These are phyloP conservation scores for Wallemia ichthyophaga DNA, from an alignment of 1,284 basidiomycete species.

Conservation along the genomic window DNA sequence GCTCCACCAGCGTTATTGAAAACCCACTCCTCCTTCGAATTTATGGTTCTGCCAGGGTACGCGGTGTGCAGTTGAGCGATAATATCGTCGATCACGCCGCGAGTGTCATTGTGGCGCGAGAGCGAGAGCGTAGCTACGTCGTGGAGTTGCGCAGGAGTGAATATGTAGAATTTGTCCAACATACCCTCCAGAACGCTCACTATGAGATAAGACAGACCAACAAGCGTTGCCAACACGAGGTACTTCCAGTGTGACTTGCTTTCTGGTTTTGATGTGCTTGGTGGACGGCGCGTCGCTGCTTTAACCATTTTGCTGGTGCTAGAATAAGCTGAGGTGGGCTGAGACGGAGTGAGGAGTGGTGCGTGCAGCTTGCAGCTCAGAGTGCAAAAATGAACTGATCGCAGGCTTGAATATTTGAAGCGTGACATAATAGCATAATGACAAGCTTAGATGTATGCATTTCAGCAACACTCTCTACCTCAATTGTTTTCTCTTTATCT, in stretches of 20 bases:
- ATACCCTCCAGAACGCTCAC: background rate
- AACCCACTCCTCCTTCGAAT: constrained; percentile 53
- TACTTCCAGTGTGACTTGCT: background rate
- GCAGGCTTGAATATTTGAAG: too few species aligned
- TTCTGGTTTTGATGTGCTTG: too few species aligned
- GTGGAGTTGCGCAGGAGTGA: constrained; percentile 34
- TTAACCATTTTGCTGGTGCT: too few species aligned
- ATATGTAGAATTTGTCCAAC: constrained; percentile 29
- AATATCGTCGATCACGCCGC: constrained; percentile 40
- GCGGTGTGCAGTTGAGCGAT: constrained; percentile 36
- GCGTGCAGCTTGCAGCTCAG: too few species aligned
- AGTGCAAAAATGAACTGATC: too few species aligned
- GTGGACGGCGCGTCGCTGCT: too few species aligned
- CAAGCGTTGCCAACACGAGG: background rate
- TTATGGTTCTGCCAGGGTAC: constrained; percentile 29
- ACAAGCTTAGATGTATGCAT: too few species aligned
- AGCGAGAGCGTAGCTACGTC: constrained; percentile 39
- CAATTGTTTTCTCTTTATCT: too few species aligned
- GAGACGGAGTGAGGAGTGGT: too few species aligned
- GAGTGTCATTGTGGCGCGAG: constrained; percentile 27
- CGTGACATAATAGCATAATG: too few species aligned
- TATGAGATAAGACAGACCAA: background rate
- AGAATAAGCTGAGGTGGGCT: too few species aligned
- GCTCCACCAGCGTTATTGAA: constrained; percentile 96
- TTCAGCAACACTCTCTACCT: too few species aligned